A percentile compares a stretch with the other conserved stretches of the same genome.
Conservation (phyloP, 768 basidiomycete species). For the Trametes cingulata region DNA sequence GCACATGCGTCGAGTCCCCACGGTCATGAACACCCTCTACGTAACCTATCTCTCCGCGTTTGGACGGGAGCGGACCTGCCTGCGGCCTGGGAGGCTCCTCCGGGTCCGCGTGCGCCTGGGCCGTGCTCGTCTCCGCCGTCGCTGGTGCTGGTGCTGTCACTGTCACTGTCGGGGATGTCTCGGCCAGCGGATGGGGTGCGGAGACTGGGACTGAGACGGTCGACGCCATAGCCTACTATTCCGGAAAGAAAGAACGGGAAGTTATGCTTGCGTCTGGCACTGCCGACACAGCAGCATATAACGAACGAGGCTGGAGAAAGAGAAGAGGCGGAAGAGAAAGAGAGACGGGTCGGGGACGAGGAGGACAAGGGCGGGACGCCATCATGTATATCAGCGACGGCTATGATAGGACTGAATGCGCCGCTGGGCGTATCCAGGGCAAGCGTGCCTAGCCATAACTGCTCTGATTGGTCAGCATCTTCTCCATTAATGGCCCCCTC, state of each 20-base stretch:
- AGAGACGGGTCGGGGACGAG: neutral
- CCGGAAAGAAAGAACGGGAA: constrained; percentile 9
- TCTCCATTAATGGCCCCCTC: neutral
- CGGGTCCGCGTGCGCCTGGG: neutral
- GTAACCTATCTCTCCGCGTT: constrained; percentile 69
- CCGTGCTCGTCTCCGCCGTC: neutral
- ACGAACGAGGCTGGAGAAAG: neutral
- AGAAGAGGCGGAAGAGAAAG: neutral
- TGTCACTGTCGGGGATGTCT: constrained; percentile 3
- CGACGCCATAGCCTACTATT: constrained; percentile 20
- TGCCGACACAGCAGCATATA: constrained; percentile 23
- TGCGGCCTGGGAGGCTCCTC: constrained; percentile 29
- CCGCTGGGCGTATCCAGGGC: neutral
- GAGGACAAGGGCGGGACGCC: neutral
- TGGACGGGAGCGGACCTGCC: constrained; percentile 63
- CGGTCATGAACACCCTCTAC: constrained; percentile 41
- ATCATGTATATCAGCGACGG: neutral
- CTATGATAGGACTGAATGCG: neutral
- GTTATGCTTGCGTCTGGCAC: constrained; percentile 28
- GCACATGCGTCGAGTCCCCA: constrained; percentile 18
- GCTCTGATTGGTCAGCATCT: neutral
- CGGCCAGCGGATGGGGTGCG: constrained; percentile 20
- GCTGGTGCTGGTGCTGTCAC: neutral
- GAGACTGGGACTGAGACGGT: constrained; percentile 12
- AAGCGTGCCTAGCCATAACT: neutral